Conservation (phyloP, 2,329 filamentous ascomycete genomes). For the Aspergillus tubingensis region DNA sequence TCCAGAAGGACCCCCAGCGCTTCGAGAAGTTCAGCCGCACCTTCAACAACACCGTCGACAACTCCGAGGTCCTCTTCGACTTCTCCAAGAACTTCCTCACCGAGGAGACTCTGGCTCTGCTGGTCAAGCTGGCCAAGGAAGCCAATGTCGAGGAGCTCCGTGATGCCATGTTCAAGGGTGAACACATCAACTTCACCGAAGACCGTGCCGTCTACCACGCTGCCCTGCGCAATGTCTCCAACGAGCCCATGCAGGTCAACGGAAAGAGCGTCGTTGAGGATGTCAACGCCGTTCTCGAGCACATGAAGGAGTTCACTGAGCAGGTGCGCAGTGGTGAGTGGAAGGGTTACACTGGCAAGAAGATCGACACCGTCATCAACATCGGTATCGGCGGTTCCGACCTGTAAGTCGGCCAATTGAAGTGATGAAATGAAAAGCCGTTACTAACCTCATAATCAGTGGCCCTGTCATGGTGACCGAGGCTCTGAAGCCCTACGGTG, state of each 20-base stretch:
- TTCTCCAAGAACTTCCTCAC: constrained; percentile 99
- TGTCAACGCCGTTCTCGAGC: constrained; percentile 85
- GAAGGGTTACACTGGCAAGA: constrained; percentile 97
- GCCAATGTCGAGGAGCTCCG: constrained; percentile 89
- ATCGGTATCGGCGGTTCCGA: constrained; percentile 98
- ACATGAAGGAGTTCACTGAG: constrained; percentile 98
- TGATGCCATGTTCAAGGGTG: constrained; percentile 94
- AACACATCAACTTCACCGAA: constrained; percentile 99
- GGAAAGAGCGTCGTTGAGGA: constrained; percentile 92
- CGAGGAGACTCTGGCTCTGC: constrained; percentile 83
- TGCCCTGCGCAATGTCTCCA: constrained; percentile 85
- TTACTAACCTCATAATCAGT: constrained; percentile 49
- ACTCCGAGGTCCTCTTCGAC: constrained; percentile 90
- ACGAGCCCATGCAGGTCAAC: constrained; percentile 79
- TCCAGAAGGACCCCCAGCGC: constrained; percentile 81
- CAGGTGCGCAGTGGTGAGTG: constrained; percentile 91
- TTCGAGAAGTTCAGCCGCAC: constrained; percentile 88
- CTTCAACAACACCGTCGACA: constrained; percentile 76
- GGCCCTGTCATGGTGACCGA: constrained; percentile 99
- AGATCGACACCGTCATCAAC: constrained; percentile 94
- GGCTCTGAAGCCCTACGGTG: constrained; percentile 91
- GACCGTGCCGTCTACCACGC: constrained; percentile 93
- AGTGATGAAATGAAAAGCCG: neutral
- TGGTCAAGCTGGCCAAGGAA: constrained; percentile 88
- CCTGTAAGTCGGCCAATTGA: constrained; percentile 65